Conservation (phyloP, 73 alveolate genomes). For the Paramecium caudatum region DNA sequence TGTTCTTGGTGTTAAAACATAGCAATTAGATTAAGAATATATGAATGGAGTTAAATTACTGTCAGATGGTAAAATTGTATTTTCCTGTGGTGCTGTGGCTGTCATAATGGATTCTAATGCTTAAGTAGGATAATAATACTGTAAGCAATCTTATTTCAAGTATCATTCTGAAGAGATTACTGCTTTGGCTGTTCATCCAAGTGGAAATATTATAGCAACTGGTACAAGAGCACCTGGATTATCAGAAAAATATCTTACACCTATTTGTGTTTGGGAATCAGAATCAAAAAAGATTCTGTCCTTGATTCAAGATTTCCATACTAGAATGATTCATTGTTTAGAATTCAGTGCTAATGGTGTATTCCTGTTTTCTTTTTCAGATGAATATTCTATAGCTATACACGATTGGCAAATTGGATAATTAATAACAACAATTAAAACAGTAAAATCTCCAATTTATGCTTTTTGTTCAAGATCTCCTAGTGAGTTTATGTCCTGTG, state of each 20-base stretch:
- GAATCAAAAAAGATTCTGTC: conserved; percentile 67
- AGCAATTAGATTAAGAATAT: conserved; percentile 92
- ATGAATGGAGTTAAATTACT: conserved; percentile 92
- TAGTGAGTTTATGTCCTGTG: conserved; percentile 92
- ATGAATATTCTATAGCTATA: conserved; percentile 77
- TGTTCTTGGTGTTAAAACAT: conserved; percentile 89
- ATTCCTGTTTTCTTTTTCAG: conserved; percentile 62
- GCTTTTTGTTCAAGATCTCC: conserved; percentile 88
- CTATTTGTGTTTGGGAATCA: conserved; percentile 93
- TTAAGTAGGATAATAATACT: conserved; percentile 79
- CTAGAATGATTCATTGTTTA: conserved; percentile 65
- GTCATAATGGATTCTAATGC: conserved; percentile 78
- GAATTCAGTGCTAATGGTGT: conserved; percentile 72
- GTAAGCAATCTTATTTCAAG: conserved; percentile 90
- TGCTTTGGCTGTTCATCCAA: conserved; percentile 95
- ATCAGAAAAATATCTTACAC: conserved; percentile 85
- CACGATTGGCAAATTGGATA: conserved; percentile 76
- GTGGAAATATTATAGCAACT: conserved; percentile 93
- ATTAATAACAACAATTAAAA: conserved; percentile 87
- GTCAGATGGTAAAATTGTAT: conserved; percentile 87
- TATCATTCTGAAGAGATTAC: conserved; percentile 96
- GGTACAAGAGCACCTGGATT: conserved; percentile 96
- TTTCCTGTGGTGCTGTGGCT: conserved; percentile 96
- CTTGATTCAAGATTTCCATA: conserved; percentile 72
- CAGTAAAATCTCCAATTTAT: conserved; percentile 88